Evolutionary conservation across 73 alveolate genomes (phyloP).

Genomic region (Tetrahymena borealis): DNA sequence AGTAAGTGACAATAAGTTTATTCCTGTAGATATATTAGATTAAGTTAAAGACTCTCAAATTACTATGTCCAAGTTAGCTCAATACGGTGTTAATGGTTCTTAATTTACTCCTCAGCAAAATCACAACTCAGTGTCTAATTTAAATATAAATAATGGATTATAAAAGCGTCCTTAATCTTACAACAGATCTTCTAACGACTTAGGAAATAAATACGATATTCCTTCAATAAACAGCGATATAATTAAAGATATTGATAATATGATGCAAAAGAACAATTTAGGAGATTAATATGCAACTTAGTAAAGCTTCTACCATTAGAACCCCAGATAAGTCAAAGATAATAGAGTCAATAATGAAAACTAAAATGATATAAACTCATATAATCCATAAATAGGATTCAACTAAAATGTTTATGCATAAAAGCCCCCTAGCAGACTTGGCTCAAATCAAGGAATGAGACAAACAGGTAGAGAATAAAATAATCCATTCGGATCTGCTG

Average conservation of each 20-base stretch:
- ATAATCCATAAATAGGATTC: not conserved
- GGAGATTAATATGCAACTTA: not conserved
- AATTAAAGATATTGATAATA: not conserved
- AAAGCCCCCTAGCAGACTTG: not conserved
- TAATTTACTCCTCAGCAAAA: not conserved
- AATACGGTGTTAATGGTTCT: not conserved
- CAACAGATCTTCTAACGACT: not conserved
- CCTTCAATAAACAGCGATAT: not conserved
- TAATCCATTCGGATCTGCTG: not conserved
- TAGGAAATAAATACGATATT: not conserved
- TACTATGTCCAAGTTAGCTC: not conserved
- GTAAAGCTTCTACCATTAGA: not conserved
- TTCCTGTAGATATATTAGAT: not conserved
- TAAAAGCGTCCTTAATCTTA: not conserved
- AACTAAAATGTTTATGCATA: not conserved
- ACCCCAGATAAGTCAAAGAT: not conserved
- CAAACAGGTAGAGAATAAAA: not conserved
- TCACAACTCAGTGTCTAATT: not conserved
- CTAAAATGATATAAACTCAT: not conserved
- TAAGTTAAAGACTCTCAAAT: not conserved
- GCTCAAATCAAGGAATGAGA: not conserved
- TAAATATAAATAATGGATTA: not conserved
- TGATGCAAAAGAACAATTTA: not conserved
- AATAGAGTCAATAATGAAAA: not conserved
- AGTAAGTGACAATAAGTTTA: not conserved